Conservation (phyloP, 305 asterid species). For the Striga hermonthica region DNA sequence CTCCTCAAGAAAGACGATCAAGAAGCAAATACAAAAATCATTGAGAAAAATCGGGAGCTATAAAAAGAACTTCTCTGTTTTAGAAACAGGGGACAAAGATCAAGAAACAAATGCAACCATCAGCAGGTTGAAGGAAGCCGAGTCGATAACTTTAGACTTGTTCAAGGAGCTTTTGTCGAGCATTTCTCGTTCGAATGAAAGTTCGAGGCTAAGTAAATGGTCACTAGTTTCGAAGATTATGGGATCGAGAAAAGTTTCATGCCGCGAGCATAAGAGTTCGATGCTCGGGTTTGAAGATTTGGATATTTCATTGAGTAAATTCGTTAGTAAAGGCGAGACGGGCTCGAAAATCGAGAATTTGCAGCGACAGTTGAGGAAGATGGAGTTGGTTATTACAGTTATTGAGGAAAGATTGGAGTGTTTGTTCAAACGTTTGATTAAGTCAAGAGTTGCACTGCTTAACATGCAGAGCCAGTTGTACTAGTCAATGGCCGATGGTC, state of each 20-base stretch:
- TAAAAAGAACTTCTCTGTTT: too few relatives aligned
- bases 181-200: neutral
- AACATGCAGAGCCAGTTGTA: slow-evolving; percentile 30
- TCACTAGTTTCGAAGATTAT: neutral
- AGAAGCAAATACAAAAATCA: too few relatives aligned
- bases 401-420: slow-evolving; percentile 34
- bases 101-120: slow-evolving; percentile 29
- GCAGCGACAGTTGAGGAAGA: slow-evolving; percentile 9
- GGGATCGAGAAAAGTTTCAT: too few relatives aligned
- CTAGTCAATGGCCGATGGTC: too few relatives aligned
- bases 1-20: too few relatives aligned
- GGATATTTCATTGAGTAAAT: neutral
- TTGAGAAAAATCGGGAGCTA: too few relatives aligned
- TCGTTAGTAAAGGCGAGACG: neutral
- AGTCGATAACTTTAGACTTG: too few relatives aligned
- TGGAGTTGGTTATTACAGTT: slow-evolving; percentile 29
- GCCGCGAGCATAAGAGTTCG: neutral
- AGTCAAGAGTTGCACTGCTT: slow-evolving; percentile 39
- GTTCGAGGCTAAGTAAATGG: neutral
- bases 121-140: slow-evolving; percentile 25
- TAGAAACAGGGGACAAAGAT: slow-evolving; percentile 19
- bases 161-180: slow-evolving; percentile 1
- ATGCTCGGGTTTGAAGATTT: slow-evolving; percentile 26
- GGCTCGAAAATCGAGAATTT: slow-evolving; percentile 26
- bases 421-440: slow-evolving; percentile 36